Evolutionary conservation across 1,284 basidiomycete species (phyloP).

Genomic region (Meripilus lineatus): DNA sequence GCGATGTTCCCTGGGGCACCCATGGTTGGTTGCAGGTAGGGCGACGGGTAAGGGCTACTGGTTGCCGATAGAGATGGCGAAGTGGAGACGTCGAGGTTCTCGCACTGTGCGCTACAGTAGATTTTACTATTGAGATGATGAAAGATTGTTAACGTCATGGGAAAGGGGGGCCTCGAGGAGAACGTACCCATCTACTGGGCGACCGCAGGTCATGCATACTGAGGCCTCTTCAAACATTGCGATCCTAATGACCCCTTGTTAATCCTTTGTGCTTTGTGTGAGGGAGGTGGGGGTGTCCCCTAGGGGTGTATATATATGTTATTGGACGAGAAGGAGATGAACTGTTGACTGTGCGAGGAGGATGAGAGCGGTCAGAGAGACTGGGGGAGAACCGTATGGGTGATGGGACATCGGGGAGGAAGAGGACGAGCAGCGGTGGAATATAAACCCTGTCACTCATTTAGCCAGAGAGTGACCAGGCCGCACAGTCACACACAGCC

Average conservation of each 20-base stretch:
- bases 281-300: neutral
- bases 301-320: neutral
- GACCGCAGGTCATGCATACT: slow-evolving; percentile 19
- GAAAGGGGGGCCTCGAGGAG: slow-evolving; percentile 8
- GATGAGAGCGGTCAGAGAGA: neutral
- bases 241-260: no score
- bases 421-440: neutral
- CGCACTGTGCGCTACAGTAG: slow-evolving; percentile 73
- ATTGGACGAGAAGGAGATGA: neutral
- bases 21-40: slow-evolving; percentile 45
- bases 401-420: neutral
- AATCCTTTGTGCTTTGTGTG: no score
- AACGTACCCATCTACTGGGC: slow-evolving; percentile 17
- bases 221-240: slow-evolving; percentile 17
- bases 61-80: slow-evolving; percentile 59
- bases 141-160: slow-evolving; percentile 2
- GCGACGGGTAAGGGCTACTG: slow-evolving; percentile 65
- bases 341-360: neutral
- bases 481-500: no score
- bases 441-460: no score
- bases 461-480: no score
- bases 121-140: slow-evolving; percentile 42
- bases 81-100: slow-evolving; percentile 53
- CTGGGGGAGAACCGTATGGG: slow-evolving; percentile 1
- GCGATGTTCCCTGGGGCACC: slow-evolving; percentile 28